A percentile compares a stretch with the other conserved stretches of the same genome.
Evolutionary conservation across 2,329 filamentous ascomycete genomes (phyloP).

Genomic region (Aureobasidium subglaciale): DNA sequence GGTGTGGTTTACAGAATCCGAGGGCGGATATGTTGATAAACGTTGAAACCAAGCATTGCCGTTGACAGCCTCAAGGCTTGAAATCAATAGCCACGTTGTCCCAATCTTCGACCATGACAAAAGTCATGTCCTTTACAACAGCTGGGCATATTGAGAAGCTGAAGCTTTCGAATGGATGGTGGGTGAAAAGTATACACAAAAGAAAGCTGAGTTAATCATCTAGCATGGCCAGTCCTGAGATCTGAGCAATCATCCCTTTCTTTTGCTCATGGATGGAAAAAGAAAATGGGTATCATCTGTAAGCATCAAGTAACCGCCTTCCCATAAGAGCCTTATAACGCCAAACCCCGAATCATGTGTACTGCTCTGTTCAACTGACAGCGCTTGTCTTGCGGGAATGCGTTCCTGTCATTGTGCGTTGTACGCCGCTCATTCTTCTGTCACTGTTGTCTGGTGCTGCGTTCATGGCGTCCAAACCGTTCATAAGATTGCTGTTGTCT

Average conservation of each 20-base stretch:
- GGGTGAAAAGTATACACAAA: neutral
- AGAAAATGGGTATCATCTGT: constrained; percentile 13
- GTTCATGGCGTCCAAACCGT: neutral
- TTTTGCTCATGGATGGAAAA: constrained; percentile 1
- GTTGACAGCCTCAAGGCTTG: constrained; percentile 1
- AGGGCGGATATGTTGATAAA: neutral
- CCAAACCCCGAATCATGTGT: neutral
- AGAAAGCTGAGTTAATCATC: neutral
- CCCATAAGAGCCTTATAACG: neutral
- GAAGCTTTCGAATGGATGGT: neutral
- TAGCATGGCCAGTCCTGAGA: neutral
- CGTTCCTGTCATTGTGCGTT: neutral
- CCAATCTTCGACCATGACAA: neutral
- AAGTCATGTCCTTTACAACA: neutral
- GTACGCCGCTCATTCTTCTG: constrained; percentile 12
- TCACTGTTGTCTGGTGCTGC: constrained; percentile 8
- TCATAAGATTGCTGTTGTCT: neutral
- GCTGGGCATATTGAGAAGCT: neutral
- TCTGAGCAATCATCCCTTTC: neutral
- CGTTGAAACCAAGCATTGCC: constrained; percentile 7
- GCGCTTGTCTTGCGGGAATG: constrained; percentile 9
- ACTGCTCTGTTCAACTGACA: neutral
- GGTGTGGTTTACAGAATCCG: neutral
- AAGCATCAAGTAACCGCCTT: neutral
- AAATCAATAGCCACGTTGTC: constrained; percentile 4